These are phyloP conservation scores for barley (Hordeum vulgare) DNA, from an alignment of 176 grass and related monocot species.

Conservation along the genomic window MorexV3_pseudomolecules_assembly NC_058524.1:9305072-9305571, in stretches of 20 bases:
- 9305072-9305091: conserved; percentile 92
- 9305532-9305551: conserved; percentile 98
- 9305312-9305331: conserved; percentile 99
- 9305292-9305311: conserved; percentile 85
- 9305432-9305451: background rate
- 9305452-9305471: background rate
- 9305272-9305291: conserved; percentile 84
- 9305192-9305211: background rate
- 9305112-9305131: background rate
- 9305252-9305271: conserved; percentile 90
- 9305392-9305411: background rate
- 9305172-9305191: background rate
- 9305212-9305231: background rate
- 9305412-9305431: background rate
- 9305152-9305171: background rate
- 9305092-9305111: conserved; percentile 98
- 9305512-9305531: conserved; percentile 99
- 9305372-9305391: background rate
- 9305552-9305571: conserved; percentile 52
- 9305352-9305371: background rate
- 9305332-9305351: conserved; percentile 95
- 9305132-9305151: background rate
- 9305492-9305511: conserved; percentile 99
- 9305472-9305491: conserved; percentile 59
- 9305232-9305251: conserved; percentile 75